Conservation (phyloP, 2,329 filamentous ascomycete genomes). For the Xylariaceae sp. region DNA sequence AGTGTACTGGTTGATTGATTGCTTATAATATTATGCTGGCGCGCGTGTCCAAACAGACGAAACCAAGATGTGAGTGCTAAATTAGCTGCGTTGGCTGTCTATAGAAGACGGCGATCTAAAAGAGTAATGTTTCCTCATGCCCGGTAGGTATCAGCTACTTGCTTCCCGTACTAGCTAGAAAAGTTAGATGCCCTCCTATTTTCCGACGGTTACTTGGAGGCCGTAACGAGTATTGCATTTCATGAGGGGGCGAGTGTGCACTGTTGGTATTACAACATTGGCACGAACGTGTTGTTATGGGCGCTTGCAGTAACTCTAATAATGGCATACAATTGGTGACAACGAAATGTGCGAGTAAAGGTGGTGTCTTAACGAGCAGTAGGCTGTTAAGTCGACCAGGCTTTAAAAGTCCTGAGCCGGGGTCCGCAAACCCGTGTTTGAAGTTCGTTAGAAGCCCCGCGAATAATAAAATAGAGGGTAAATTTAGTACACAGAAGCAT, state of each 20-base stretch:
- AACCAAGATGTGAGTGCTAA: neutral
- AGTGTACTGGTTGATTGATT: constrained; percentile 3
- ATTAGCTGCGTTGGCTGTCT: no score
- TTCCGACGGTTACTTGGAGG: neutral
- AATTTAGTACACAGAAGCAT: no score
- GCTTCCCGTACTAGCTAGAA: neutral
- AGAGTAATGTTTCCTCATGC: no score
- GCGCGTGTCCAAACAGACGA: neutral
- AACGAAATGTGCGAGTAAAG: constrained; percentile 2
- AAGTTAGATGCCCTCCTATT: neutral
- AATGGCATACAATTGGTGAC: constrained; percentile 7
- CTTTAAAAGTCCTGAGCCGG: neutral
- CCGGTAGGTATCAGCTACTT: neutral
- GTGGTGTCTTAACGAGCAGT: neutral
- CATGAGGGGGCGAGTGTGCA: neutral
- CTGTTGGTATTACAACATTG: constrained; percentile 4
- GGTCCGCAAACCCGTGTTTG: neutral
- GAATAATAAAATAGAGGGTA: no score
- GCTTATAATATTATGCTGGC: neutral
- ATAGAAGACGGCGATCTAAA: no score
- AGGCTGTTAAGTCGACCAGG: neutral
- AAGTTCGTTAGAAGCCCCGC: neutral
- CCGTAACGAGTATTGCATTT: constrained; percentile 5
- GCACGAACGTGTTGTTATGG: constrained; percentile 19
- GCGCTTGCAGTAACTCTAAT: constrained; percentile 15